Evolutionary conservation across 1,284 basidiomycete genomes (phyloP).

Genomic region (Ceratobasidium sp.): DNA sequence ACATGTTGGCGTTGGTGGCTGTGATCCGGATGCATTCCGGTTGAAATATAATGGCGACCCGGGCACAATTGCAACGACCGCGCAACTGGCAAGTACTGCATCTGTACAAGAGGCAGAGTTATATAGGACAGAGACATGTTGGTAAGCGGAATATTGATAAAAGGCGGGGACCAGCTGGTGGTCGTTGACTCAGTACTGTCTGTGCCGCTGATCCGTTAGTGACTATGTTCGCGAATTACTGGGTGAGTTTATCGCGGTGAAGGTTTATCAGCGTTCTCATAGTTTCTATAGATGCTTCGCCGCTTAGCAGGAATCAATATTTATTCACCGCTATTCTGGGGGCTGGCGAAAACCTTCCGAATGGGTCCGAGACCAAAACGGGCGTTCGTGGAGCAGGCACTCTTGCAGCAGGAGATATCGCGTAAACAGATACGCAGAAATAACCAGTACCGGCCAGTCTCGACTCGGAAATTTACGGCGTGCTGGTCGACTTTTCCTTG

Average conservation of each 20-base stretch:
- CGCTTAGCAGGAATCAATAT: constrained; percentile 80
- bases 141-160: too few relatives aligned
- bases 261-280: background rate
- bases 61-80: too few relatives aligned
- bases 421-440: constrained; percentile 61
- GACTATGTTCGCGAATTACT: constrained; percentile 91
- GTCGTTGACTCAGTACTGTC: too few relatives aligned
- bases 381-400: constrained; percentile 80
- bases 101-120: too few relatives aligned
- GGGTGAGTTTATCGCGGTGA: constrained; percentile 57
- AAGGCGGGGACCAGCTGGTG: too few relatives aligned
- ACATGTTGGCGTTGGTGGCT: too few relatives aligned
- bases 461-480: constrained; percentile 70
- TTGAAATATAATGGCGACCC: too few relatives aligned
- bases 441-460: constrained; percentile 51
- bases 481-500: constrained; percentile 86
- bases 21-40: too few relatives aligned
- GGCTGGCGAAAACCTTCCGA: constrained; percentile 61
- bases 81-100: too few relatives aligned
- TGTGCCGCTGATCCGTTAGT: too few relatives aligned
- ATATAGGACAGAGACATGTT: too few relatives aligned
- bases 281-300: constrained; percentile 82
- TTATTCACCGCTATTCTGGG: constrained; percentile 66
- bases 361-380: constrained; percentile 75
- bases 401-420: constrained; percentile 78